These are phyloP conservation scores for Aphanoascus verrucosus DNA, from an alignment of 2,329 filamentous ascomycete species.

Conservation along the genomic window DNA sequence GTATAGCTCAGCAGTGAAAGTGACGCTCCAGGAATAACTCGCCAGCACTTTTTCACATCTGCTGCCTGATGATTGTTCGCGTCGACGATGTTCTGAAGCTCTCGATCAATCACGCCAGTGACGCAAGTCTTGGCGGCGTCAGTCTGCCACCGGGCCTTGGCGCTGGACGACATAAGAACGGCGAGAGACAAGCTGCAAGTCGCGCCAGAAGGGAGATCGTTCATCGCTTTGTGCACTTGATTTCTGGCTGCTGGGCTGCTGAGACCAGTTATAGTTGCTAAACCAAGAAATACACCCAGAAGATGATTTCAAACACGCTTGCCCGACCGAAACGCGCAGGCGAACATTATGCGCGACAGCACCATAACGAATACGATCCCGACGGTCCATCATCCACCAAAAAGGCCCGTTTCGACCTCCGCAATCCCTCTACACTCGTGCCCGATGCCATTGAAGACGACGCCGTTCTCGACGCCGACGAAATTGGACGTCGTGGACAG, in stretches of 20 bases:
- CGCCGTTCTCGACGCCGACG: conserved; percentile 74
- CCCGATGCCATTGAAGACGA: conserved; percentile 62
- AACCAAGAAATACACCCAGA: conserved; percentile 21
- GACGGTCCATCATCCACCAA: conserved; percentile 47
- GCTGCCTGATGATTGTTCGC: neutral
- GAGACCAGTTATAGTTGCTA: neutral
- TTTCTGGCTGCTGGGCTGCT: neutral
- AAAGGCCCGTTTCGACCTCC: conserved; percentile 83
- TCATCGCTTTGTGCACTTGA: neutral
- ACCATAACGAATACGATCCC: conserved; percentile 32
- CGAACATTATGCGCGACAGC: conserved; percentile 65
- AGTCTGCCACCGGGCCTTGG: neutral
- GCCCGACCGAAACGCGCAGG: conserved; percentile 73
- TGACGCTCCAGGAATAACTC: neutral
- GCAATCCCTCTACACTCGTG: conserved; percentile 85
- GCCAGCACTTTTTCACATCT: neutral
- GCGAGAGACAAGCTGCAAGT: too few relatives aligned
- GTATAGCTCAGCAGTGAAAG: neutral
- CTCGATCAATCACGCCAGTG: conserved; percentile 18
- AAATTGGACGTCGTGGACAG: conserved; percentile 64
- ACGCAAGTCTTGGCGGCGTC: conserved; percentile 25
- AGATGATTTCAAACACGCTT: conserved; percentile 46
- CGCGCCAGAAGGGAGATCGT: neutral
- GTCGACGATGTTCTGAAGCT: neutral
- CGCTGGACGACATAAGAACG: neutral